A percentile compares a stretch with the other conserved stretches of the same genome.
Evolutionary conservation across 2,329 filamentous ascomycete species (phyloP).

Genomic region (Trichoderma cornu-damae): DNA sequence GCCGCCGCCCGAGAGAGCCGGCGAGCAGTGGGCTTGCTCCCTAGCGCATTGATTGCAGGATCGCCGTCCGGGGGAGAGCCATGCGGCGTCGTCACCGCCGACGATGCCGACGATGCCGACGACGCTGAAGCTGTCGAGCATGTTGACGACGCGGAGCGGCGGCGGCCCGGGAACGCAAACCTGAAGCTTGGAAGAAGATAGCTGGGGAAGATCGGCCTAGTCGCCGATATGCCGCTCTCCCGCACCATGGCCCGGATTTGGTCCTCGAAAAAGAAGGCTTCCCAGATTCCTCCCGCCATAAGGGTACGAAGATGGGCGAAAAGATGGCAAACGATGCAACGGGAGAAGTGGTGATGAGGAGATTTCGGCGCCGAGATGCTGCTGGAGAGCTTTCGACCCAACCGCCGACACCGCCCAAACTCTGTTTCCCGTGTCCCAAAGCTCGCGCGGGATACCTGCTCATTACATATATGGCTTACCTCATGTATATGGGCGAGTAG

Average conservation of each 20-base stretch:
- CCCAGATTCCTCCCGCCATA: slow-evolving; percentile 10
- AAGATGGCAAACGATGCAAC: not conserved
- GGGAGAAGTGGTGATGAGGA: not conserved
- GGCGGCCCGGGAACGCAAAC: slow-evolving; percentile 42
- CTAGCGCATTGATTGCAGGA: not conserved
- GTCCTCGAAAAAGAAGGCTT: slow-evolving; percentile 5
- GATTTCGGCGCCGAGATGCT: not conserved
- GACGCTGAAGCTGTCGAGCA: slow-evolving; percentile 24
- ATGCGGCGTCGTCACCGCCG: slow-evolving; percentile 28
- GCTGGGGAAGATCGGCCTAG: slow-evolving; percentile 43
- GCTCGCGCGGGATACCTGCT: not conserved
- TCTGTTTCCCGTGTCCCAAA: not conserved
- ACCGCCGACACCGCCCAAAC: slow-evolving; percentile 15
- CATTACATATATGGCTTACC: too few relatives aligned
- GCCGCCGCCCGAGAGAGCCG: slow-evolving; percentile 43
- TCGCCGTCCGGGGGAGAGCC: slow-evolving; percentile 25
- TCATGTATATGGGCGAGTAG: not conserved
- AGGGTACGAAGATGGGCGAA: not conserved
- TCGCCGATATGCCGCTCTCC: slow-evolving; percentile 38
- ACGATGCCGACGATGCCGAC: slow-evolving; percentile 23
- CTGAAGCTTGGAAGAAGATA: slow-evolving; percentile 50
- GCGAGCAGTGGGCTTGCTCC: not conserved
- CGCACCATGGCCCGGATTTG: slow-evolving; percentile 28
- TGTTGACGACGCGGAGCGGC: slow-evolving; percentile 34
- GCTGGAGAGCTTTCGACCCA: not conserved